A percentile compares a stretch with the other conserved stretches of the same genome.
Evolutionary conservation across 441 rosid genomes (phyloP).

Genomic region (Arabidopsis hybrid): DNA sequence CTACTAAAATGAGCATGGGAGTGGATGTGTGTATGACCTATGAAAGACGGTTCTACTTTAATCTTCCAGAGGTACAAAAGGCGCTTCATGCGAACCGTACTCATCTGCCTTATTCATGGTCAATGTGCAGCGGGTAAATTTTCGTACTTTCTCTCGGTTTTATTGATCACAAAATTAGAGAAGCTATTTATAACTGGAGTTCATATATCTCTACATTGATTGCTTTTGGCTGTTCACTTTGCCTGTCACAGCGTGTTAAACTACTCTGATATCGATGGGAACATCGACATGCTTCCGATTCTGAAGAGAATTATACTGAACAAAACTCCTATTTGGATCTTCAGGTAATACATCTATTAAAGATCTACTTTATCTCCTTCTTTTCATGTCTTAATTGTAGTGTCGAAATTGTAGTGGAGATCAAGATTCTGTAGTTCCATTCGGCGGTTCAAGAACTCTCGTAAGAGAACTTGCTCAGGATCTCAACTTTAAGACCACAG

Average conservation of each 20-base stretch:
- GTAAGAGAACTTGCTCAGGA: conserved; percentile 79
- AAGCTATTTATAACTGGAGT: not conserved
- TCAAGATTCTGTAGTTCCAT: conserved; percentile 83
- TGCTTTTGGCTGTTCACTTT: not conserved
- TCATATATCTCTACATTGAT: not conserved
- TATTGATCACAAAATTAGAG: not conserved
- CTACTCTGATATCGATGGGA: conserved; percentile 62
- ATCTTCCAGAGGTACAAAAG: conserved; percentile 84
- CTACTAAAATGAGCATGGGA: conserved; percentile 72
- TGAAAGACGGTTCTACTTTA: conserved; percentile 75
- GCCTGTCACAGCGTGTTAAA: conserved; percentile 53
- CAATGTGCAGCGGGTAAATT: conserved; percentile 72
- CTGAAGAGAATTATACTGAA: conserved; percentile 69
- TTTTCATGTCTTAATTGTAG: conserved; percentile 25
- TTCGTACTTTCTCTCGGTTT: not conserved
- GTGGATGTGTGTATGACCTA: conserved; percentile 80
- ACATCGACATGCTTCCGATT: conserved; percentile 73
- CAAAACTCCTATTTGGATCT: conserved; percentile 77
- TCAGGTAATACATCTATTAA: conserved; percentile 55
- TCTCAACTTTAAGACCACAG: conserved; percentile 60
- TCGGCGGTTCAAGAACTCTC: conserved; percentile 78
- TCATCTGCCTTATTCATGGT: conserved; percentile 64
- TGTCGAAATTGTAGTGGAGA: conserved; percentile 61
- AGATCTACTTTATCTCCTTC: conserved; percentile 23
- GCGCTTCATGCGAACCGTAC: conserved; percentile 91